Evolutionary conservation across 2,329 filamentous ascomycete genomes (phyloP), one percentile per base, ranked within the genome.

Genomic region (Alternaria ethzedia): DNA sequence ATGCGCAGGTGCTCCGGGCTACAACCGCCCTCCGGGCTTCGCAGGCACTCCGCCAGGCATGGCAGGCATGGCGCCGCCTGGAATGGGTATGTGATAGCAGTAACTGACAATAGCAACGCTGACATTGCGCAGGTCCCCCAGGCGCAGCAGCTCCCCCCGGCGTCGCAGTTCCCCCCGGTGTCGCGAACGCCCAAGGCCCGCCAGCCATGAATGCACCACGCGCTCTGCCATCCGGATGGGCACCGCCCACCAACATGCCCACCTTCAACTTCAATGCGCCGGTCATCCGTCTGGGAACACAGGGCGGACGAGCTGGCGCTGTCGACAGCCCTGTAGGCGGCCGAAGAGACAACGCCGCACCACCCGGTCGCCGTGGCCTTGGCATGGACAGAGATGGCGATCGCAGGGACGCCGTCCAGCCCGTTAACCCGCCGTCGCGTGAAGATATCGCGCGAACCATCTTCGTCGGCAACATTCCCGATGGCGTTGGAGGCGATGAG

Each of bases 211-310:
- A 90, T 83, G 90, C 92, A 84, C 92, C 92, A 79, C 92, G 88
- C 80, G 90, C 89, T 75, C 89, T 97, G 68, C 93, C 93, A 66
- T 84, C 90, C 63, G 93, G 89, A 80, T 97, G 97, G 82, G 92
- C 96, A 83, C 89, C 93, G 52, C 94, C 95, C 10, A 85, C 92
- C 54, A 97, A 96, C 78, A 92, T 97, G 87, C 94, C 95, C 55
- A 96, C 97, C 79, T 97, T 99, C 85, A 97, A 99, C 84, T 97
- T 98, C 84, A 97, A 92, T 75, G 96, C 96, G 36, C 94, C 95
- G 60, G 94, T 98, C 64, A 98, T 99, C 76, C 92, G 96, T 59
- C 87, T 99, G 49, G 96, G 95, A 45, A 95, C 94, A 2, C 87
- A 90, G 20, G 80, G 89, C 3, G 81, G 87, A n/a, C 93, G 93